Evolutionary conservation across 345 rosid genomes (phyloP), one percentile per base, ranked within the genome.

Genomic region (Bruguiera sexangula): DNA sequence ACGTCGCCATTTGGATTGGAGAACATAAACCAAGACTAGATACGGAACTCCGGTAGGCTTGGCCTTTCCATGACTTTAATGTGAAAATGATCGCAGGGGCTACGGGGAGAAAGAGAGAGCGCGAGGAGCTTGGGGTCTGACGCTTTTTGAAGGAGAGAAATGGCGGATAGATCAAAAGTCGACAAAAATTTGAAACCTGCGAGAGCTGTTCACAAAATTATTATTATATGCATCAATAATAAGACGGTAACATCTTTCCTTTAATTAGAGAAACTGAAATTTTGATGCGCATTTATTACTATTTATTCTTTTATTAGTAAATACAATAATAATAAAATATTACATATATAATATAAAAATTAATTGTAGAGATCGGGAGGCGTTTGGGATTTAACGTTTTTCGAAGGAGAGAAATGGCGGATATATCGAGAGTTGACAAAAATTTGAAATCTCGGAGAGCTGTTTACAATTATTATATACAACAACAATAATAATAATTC

Each of bases 1-100:
- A 89, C 19, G 96, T 87, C 18, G 97, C 96, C 98, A 93, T 91
- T 32, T 6, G 22, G 51, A 6, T 1, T 9, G 50, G 39, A 58
- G 43, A 43, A 19, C 20, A 50, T 36, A 53, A 26, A 58, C 27
- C 9, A 26, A 52, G 27, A 24, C 24, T 24, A 48, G 26, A 24
- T 56, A 56, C 24, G 10, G 29, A 24, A 56, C 15, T 16, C 60
- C 30, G 24, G 30, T 21, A 2, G 16, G 26, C 60, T 24, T 21
- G 16, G 18, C 8, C 16, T 56, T 24, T 6, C 29, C 60, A 24
- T 24, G 60, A 21, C 24, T 9, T 56, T 56, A 24, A 56, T 24
- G 60, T 8, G 52, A 10, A 55, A 57, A 20, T n/a, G 69, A 15
- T 13, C 32, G 3, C 24, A 63, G 19, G 2, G 27, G 8, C 22